A percentile compares a stretch with the other conserved stretches of the same genome.
Conservation (phyloP, 495 filamentous ascomycete genomes). For the Entonaema liquescens region DNA sequence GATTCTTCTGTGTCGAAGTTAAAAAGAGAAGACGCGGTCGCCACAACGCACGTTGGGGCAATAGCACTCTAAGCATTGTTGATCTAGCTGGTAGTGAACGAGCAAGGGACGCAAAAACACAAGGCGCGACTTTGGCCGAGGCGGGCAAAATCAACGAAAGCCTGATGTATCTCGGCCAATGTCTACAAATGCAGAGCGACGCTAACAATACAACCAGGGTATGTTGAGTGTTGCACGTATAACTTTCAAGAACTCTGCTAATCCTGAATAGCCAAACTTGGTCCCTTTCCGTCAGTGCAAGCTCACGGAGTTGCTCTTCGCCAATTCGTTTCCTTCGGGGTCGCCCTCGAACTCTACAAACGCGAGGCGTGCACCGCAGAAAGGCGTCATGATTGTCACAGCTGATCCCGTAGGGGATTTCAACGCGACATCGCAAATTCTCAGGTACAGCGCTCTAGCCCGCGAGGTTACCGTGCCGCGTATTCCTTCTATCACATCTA, state of each 20-base stretch:
- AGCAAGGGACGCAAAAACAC: constrained; percentile 90
- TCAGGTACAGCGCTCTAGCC: constrained; percentile 93
- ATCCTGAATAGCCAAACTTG: constrained; percentile 67
- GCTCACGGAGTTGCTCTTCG: constrained; percentile 94
- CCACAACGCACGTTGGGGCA: constrained; percentile 71
- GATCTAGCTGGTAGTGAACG: constrained; percentile 95
- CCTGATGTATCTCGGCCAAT: constrained; percentile 97
- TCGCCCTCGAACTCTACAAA: constrained; percentile 56
- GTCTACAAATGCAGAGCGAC: constrained; percentile 93
- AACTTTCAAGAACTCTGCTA: constrained; percentile 18
- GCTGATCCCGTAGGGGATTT: constrained; percentile 94
- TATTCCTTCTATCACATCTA: constrained; percentile 74
- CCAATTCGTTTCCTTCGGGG: constrained; percentile 85
- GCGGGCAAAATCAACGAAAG: constrained; percentile 98
- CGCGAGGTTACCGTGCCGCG: constrained; percentile 93
- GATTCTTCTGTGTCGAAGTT: constrained; percentile 95
- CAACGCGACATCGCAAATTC: constrained; percentile 94
- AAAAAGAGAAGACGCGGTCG: constrained; percentile 76
- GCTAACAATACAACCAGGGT: constrained; percentile 78
- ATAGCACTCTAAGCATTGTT: constrained; percentile 85
- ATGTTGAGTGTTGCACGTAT: constrained; percentile 29
- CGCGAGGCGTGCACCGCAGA: constrained; percentile 69
- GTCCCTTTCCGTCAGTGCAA: constrained; percentile 97
- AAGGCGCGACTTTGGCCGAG: constrained; percentile 89
- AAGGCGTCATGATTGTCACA: constrained; percentile 94